A percentile compares a stretch with the other conserved stretches of the same genome.
Evolutionary conservation across 176 grass and related monocot genomes (phyloP).

Genomic region (Otatea glauca): DNA sequence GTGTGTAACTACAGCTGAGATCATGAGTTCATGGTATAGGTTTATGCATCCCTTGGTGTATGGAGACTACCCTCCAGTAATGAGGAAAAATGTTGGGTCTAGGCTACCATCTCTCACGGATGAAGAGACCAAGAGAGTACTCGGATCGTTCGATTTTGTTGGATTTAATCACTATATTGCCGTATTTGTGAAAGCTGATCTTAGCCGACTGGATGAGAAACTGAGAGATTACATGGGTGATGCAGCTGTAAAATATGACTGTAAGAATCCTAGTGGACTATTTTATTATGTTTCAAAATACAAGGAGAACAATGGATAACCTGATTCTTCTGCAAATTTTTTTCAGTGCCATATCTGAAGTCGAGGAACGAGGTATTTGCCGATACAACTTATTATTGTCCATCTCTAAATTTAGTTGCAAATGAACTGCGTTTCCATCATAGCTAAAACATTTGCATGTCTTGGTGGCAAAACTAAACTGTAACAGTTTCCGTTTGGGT

Average conservation of each 20-base stretch:
- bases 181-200: conserved; percentile 59
- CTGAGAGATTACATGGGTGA: conserved; percentile 69
- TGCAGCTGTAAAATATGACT: conserved; percentile 55
- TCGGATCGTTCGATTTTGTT: conserved; percentile 79
- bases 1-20: neutral
- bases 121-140: conserved; percentile 57
- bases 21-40: conserved; percentile 47
- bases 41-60: conserved; percentile 76
- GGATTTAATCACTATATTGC: conserved; percentile 83
- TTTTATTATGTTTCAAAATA: neutral
- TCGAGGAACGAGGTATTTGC: conserved; percentile 40
- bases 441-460: neutral
- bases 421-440: neutral
- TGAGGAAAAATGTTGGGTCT: conserved; percentile 71
- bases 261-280: conserved; percentile 25
- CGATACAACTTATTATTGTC: neutral
- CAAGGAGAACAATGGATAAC: neutral
- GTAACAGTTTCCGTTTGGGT: conserved; percentile 1
- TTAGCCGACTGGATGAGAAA: conserved; percentile 46
- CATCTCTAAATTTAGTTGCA: conserved; percentile 2
- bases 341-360: conserved; percentile 58
- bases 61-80: conserved; percentile 76
- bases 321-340: neutral
- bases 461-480: neutral
- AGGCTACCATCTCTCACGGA: conserved; percentile 61